A percentile compares a stretch with the other conserved stretches of the same genome.
Evolutionary conservation across 2,329 filamentous ascomycete species (phyloP).

Genomic region (Thermothelomyces thermophilus): DNA sequence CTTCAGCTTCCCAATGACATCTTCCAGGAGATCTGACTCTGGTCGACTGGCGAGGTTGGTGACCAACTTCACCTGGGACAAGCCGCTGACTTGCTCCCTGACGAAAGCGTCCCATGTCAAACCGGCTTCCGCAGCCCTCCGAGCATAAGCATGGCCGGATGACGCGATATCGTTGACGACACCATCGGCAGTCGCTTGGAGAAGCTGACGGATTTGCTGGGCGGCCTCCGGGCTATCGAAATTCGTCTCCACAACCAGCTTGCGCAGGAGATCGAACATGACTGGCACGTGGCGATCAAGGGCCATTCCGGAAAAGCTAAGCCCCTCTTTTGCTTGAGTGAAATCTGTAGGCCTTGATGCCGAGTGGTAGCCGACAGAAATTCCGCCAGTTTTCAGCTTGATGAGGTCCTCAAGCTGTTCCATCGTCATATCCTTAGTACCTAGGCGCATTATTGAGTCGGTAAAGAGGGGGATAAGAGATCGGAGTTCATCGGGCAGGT

Average conservation of each 20-base stretch:
- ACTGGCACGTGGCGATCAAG: slow-evolving; percentile 83
- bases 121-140: slow-evolving; percentile 73
- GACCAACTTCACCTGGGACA: slow-evolving; percentile 82
- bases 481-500: slow-evolving; percentile 77
- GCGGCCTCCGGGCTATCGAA: slow-evolving; percentile 80
- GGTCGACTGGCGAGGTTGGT: slow-evolving; percentile 69
- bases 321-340: slow-evolving; percentile 66
- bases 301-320: slow-evolving; percentile 79
- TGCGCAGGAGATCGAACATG: slow-evolving; percentile 82
- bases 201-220: slow-evolving; percentile 73
- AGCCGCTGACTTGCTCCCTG: slow-evolving; percentile 79
- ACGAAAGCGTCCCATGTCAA: slow-evolving; percentile 66
- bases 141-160: slow-evolving; percentile 80
- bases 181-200: slow-evolving; percentile 81
- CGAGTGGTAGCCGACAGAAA: slow-evolving; percentile 79
- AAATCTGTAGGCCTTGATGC: slow-evolving; percentile 70
- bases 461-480: slow-evolving; percentile 84
- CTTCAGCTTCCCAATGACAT: slow-evolving; percentile 78
- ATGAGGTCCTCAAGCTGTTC: slow-evolving; percentile 93
- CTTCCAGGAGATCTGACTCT: slow-evolving; percentile 61
- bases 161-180: slow-evolving; percentile 88
- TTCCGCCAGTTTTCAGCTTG: slow-evolving; percentile 90
- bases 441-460: slow-evolving; percentile 86
- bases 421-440: slow-evolving; percentile 81
- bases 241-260: slow-evolving; percentile 77